Evolutionary conservation across 1,284 basidiomycete genomes (phyloP), one percentile per base, ranked within the genome.

Genomic region (Microbotryum violaceum): DNA sequence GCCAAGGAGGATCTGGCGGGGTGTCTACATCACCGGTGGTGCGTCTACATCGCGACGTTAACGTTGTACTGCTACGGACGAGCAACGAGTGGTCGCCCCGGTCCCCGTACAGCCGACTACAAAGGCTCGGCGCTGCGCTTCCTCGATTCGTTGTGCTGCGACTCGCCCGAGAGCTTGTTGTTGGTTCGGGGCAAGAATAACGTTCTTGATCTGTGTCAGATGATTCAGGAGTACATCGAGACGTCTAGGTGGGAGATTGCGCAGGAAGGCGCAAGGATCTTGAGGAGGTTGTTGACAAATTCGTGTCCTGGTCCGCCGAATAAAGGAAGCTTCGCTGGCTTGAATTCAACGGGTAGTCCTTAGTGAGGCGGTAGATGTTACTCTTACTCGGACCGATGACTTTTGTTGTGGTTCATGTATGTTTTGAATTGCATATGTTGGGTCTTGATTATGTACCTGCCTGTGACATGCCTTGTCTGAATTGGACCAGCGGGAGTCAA

Each of bases 21-120:
- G 16, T 63, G 65, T 47, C 50, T 69, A 1, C 65, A 67, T 25
- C 68, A 69, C 31, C 63, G 65, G 7, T 67, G 67, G 67, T 58
- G 63, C 18, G 65, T 65, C 20, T 67, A 65, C 57, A 65, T 69
- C 33, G 65, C 68, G 10, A 61, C 55, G 45, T 57, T 69, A 23
- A 63, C 66, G 21, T 49, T 69, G n/a, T 69, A 62, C 47, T 62
- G 61, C 25, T 69, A 65, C 33, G 66, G 63, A 6, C 58, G 58
- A n/a, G 60, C 65, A 61, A 59, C 65, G 23, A 61, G 60, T 45
- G 67, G 67, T 8, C 55, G 54, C 6, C 62, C 60, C 2, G 60
- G 57, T 1, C 49, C 57, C 27, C 63, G 59, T 23, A 48, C 49
- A 16, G 20, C 21, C 2, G 54, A 64, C 37, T 52, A 67, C 29